Base-by-base conservation (phyloP, 495 filamentous ascomycete species). In the Wilcoxina mikolae region DNA sequence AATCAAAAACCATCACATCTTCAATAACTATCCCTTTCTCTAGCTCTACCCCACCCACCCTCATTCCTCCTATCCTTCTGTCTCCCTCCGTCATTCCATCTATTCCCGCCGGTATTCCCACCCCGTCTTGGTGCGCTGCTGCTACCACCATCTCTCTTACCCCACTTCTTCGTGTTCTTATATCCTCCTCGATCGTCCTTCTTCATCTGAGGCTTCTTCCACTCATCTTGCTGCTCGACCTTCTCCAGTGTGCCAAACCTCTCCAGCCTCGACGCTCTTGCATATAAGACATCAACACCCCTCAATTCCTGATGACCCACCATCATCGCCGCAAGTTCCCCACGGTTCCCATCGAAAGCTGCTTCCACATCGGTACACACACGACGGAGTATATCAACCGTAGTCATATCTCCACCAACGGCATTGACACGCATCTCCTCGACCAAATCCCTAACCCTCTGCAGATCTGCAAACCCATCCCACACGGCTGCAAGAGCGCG, bases 361-460 rank as follows among this genome's bases (percentile, higher is more conserved):
- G 1, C 12, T 12, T 52, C 15, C 28, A 64, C 53, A 31, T 65
- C 62, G 7, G 48, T 42, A 48, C 55, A 47, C 9, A 65, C 54
- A n/a, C 53, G 31, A 1, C 42, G n/a, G 4, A 83, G 56, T 3
- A 79, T 50, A 0, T 57, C 53, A 28, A 70, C 58, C 17, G 80
- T 82, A 23, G 68, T 67, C 0, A 33, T 20, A 55, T 79, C 69
- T 10, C 74, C 71, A 28, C 74, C 72, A 11, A 83, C 65, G 11
- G 78, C 80, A 11, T 71, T 74, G 5, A 73, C 66, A 23, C 79
- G 72, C 82, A 85, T 85, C 58, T 85, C 81, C 25, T 67, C 64
- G 15, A 83, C 67, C 4, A 81, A 65, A 0, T 74, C 71, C 9
- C 73, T 65, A 38, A 85, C 72, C 17, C 67, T 71, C 3, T 67